Evolutionary conservation across 2,329 filamentous ascomycete species (phyloP).

Genomic region (Alternaria sp.): DNA sequence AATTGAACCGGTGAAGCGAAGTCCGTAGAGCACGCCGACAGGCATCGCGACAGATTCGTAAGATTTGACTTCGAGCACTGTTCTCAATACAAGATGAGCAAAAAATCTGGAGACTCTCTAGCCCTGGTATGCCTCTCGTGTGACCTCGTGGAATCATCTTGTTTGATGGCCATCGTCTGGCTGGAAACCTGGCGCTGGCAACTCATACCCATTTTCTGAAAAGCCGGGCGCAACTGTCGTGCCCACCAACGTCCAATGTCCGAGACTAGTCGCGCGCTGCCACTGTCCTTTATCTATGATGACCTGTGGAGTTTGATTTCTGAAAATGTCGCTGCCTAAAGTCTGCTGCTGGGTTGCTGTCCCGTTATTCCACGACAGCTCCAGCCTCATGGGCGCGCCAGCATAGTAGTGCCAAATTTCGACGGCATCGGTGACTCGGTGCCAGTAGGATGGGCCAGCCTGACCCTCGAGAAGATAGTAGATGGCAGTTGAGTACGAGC

Average conservation of each 20-base stretch:
- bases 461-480: constrained; percentile 63
- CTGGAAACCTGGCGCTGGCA: constrained; percentile 27
- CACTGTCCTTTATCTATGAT: constrained; percentile 55
- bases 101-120: fast-evolving
- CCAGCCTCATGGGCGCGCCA: constrained; percentile 60
- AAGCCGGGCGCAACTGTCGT: constrained; percentile 37
- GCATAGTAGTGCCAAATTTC: constrained; percentile 66
- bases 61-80: not conserved
- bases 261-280: constrained; percentile 59
- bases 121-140: not conserved
- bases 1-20: not conserved
- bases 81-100: not conserved
- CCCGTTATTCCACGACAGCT: constrained; percentile 57
- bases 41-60: not conserved
- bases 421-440: constrained; percentile 59
- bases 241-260: constrained; percentile 61
- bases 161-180: constrained; percentile 7
- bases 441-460: constrained; percentile 58
- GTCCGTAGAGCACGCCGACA: constrained; percentile 2
- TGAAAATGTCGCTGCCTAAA: constrained; percentile 58
- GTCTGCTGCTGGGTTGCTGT: constrained; percentile 32
- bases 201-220: constrained; percentile 28
- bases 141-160: not conserved
- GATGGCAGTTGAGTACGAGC: constrained; percentile 60
- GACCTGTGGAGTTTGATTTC: constrained; percentile 56